Percentiles rank a stretch among this genome's conserved stretches.
Conservation (phyloP, 1,139 yeast species). For the Entelexis paramagnoliae region DNA sequence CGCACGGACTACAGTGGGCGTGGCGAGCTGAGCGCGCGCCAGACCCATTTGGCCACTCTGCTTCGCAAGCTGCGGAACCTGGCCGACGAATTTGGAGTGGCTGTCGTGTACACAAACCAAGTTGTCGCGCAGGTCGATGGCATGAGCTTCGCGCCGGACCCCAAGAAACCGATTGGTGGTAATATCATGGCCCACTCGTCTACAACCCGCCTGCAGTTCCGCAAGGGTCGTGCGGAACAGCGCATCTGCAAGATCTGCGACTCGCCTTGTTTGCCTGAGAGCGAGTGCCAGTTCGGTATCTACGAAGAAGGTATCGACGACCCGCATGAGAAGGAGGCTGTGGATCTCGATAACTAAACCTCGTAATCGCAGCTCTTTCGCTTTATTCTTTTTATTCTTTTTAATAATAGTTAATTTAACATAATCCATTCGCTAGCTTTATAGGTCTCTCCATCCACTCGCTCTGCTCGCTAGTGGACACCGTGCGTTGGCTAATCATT, state of each 20-base stretch:
- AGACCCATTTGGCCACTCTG: slow-evolving; percentile 84
- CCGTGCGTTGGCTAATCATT: too few relatives aligned
- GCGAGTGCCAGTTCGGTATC: slow-evolving; percentile 90
- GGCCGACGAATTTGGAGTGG: slow-evolving; percentile 97
- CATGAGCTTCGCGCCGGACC: slow-evolving; percentile 83
- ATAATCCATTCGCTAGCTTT: neutral
- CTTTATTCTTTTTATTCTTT: neutral
- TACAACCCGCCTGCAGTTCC: slow-evolving; percentile 79
- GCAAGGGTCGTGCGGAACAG: slow-evolving; percentile 84
- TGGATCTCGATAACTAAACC: slow-evolving; percentile 27
- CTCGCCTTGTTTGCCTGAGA: slow-evolving; percentile 91
- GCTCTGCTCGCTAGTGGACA: too few relatives aligned
- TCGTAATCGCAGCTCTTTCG: neutral
- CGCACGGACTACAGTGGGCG: slow-evolving; percentile 94
- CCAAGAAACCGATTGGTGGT: slow-evolving; percentile 99
- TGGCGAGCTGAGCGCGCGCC: slow-evolving; percentile 93
- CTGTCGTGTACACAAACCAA: slow-evolving; percentile 96
- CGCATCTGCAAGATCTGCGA: slow-evolving; percentile 91
- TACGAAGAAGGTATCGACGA: slow-evolving; percentile 97
- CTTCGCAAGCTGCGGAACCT: slow-evolving; percentile 84
- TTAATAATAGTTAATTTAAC: neutral
- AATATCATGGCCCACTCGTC: slow-evolving; percentile 95
- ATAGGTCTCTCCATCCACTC: too few relatives aligned
- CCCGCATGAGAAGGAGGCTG: slow-evolving; percentile 60
- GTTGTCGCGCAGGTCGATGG: slow-evolving; percentile 99